A percentile compares a stretch with the other conserved stretches of the same genome.
Conservation (phyloP, 257 asterid species). For the Solanum neorickii region DNA sequence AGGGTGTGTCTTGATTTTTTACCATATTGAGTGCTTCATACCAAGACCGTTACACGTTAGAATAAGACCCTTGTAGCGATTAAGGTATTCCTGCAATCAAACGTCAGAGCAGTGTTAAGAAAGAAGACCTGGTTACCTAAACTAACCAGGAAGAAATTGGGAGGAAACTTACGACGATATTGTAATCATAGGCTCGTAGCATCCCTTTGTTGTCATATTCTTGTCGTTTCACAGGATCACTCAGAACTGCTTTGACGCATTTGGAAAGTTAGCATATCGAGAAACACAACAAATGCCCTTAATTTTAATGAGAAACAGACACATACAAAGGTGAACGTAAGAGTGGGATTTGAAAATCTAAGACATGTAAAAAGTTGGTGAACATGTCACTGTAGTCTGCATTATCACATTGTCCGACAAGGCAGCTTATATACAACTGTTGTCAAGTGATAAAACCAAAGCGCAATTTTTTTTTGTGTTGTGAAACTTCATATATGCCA, state of each 20-base stretch:
- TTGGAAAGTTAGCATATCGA: neutral
- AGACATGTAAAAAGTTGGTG: neutral
- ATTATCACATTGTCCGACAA: neutral
- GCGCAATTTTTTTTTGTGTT: neutral
- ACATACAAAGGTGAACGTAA: neutral
- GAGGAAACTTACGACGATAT: constrained; percentile 36
- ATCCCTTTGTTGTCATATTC: constrained; percentile 85
- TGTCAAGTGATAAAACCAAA: neutral
- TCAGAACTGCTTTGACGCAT: constrained; percentile 51
- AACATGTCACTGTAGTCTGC: neutral
- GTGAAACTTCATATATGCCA: neutral
- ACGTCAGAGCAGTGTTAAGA: neutral
- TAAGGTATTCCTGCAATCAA: constrained; percentile 71
- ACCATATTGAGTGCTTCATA: constrained; percentile 78
- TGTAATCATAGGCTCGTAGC: constrained; percentile 47
- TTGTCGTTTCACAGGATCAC: constrained; percentile 72
- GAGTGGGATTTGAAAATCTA: neutral
- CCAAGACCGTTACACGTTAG: constrained; percentile 93
- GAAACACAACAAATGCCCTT: neutral
- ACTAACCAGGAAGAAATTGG: neutral
- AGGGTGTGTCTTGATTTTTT: constrained; percentile 4
- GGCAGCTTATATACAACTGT: neutral
- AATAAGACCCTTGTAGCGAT: constrained; percentile 86
- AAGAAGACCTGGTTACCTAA: neutral
- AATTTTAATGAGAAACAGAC: neutral